A percentile compares a stretch with the other conserved stretches of the same genome.
Evolutionary conservation across 1,284 basidiomycete genomes (phyloP).

Genomic region (Taiwanofungus camphoratus): DNA sequence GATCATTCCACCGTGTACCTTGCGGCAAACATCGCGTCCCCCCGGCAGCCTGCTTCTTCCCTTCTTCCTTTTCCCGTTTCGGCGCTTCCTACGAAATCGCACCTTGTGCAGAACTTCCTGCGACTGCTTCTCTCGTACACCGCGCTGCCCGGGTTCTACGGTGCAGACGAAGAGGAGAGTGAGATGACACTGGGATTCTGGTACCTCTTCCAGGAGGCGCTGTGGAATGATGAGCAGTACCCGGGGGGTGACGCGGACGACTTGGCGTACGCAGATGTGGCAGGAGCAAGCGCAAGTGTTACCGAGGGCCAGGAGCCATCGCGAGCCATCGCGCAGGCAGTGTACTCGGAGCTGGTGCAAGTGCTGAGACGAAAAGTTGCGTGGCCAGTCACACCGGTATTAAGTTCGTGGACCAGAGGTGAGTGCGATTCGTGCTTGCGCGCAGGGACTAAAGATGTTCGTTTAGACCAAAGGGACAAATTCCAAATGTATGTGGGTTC

Average conservation of each 20-base stretch:
- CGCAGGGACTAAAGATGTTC: slow-evolving; percentile 1
- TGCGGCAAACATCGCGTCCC: slow-evolving; percentile 57
- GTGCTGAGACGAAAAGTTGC: slow-evolving; percentile 68
- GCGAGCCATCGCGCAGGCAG: slow-evolving; percentile 57
- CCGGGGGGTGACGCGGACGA: too few species aligned
- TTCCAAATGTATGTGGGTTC: slow-evolving; percentile 60
- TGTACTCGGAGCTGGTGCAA: slow-evolving; percentile 74
- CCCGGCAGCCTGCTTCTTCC: slow-evolving; percentile 22
- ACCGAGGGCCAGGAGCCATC: slow-evolving; percentile 22
- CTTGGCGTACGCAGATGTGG: slow-evolving; percentile 37
- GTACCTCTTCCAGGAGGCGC: slow-evolving; percentile 83
- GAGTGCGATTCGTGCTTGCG: slow-evolving; percentile 13
- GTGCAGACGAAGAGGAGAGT: slow-evolving; percentile 79
- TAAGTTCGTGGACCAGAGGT: slow-evolving; percentile 68
- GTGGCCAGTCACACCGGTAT: slow-evolving; percentile 48
- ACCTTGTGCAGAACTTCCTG: slow-evolving; percentile 66
- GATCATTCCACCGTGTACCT: slow-evolving; percentile 84
- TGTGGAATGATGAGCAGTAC: slow-evolving; percentile 69
- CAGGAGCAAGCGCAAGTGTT: too few species aligned
- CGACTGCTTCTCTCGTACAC: slow-evolving; percentile 71
- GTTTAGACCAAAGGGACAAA: slow-evolving; percentile 67
- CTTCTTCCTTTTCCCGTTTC: slow-evolving; percentile 14
- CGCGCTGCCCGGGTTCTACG: slow-evolving; percentile 69
- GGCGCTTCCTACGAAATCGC: slow-evolving; percentile 21
- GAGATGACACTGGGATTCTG: slow-evolving; percentile 85